Evolutionary conservation across 495 filamentous ascomycete species (phyloP), one percentile per base, ranked within the genome.

Genomic region (Chaetomium tenue): DNA sequence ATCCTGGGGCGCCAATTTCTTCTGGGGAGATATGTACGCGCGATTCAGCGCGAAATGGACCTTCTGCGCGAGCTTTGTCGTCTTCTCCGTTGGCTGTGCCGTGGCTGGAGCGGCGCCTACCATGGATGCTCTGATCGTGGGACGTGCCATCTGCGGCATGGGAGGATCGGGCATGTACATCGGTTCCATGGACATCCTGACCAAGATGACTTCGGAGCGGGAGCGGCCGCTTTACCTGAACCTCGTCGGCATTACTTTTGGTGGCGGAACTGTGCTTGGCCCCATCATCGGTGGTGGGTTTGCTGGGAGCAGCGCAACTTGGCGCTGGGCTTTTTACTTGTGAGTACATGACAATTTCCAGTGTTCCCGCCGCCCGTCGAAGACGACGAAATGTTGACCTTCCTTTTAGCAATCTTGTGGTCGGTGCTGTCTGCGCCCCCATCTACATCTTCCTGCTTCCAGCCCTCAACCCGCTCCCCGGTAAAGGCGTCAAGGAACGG

Each of bases 281-380:
- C 48, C 48, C 6, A 26, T 52, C 23, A 26, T 52, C 9, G 48
- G 48, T 7, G 48, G 48, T 15, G 48, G 20, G 2, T 52, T 52
- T 12, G 48, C 48, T 22, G 48, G 20, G 48, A 52, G 33, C 33
- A 12, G 33, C 33, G 33, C 33, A 1, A 37, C 5, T 20, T 52
- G 48, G 48, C 48, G 48, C 23, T 52, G 48, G 48, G 48, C 20
- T 16, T 52, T 52, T 22, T 52, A 52, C 22, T 23, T 52, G 33
- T 37, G 33, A 37, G 33, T 37, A 37, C 33, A 37, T 11, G 5
- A 37, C 11, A 8, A 37, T 33, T 3, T 33, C 30, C 7, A 33
- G 3, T 37, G 33, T 37, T 37, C 33, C 11, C 8, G 33, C 33
- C 5, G 8, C 9, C 33, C 8, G 33, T 37, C 33, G 3, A 5